Conservation (phyloP, 257 asterid genomes). For the Solanum sejunctum region DNA sequence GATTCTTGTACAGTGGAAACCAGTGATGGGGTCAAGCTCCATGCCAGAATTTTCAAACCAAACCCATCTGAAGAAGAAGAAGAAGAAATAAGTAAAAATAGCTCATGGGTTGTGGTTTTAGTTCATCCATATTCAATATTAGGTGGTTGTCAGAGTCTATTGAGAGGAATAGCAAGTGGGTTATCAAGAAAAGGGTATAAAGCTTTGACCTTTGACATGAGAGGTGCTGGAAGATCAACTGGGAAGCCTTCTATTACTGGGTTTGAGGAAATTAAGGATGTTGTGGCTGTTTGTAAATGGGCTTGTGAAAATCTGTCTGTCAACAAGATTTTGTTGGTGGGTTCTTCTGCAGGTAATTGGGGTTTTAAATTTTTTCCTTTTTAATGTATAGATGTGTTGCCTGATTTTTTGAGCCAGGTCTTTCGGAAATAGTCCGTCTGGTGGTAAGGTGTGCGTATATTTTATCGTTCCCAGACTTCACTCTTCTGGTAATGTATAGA, state of each 20-base stretch:
- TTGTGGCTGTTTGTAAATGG: conserved; percentile 44
- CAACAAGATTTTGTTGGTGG: conserved; percentile 23
- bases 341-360: conserved; percentile 47
- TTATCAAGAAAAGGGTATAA: conserved; percentile 32
- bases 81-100: neutral
- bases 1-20: conserved; percentile 34
- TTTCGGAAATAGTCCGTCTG: too few relatives aligned
- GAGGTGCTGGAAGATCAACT: conserved; percentile 42
- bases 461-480: too few relatives aligned
- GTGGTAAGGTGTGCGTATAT: too few relatives aligned
- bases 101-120: conserved; percentile 19
- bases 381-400: neutral
- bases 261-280: conserved; percentile 28
- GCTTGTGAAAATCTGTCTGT: conserved; percentile 12
- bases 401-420: too few relatives aligned
- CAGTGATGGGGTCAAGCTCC: conserved; percentile 30
- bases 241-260: conserved; percentile 38
- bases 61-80: neutral
- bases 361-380: neutral
- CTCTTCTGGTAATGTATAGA: neutral
- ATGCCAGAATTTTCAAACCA: conserved; percentile 25
- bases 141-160: conserved; percentile 34
- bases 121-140: conserved; percentile 49
- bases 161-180: conserved; percentile 34
- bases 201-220: conserved; percentile 45